Conservation (phyloP, 352 stramenopile species). For the Thraustotheca clavata region DNA sequence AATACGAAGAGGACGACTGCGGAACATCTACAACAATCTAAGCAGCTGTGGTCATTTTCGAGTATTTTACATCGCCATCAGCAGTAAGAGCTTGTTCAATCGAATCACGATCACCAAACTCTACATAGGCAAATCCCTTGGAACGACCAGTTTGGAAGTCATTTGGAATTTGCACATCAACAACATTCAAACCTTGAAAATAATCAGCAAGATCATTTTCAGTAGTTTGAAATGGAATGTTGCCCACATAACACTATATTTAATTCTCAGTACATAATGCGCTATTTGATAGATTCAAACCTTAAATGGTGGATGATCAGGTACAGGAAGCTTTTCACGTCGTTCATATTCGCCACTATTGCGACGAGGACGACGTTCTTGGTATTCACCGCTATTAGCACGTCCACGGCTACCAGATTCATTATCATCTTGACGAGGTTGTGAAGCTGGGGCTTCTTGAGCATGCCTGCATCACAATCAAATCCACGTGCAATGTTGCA, state of each 20-base stretch:
- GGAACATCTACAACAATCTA: slow-evolving; percentile 24
- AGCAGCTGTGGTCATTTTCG: no score
- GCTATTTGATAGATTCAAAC: slow-evolving; percentile 23
- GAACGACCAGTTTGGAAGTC: slow-evolving; percentile 53
- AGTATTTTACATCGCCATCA: slow-evolving; percentile 36
- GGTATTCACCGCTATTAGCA: slow-evolving; percentile 18
- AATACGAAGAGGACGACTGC: slow-evolving; percentile 49
- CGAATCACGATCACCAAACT: slow-evolving; percentile 59
- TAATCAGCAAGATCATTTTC: slow-evolving; percentile 70
- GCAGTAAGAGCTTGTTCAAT: slow-evolving; percentile 56
- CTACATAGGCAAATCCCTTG: slow-evolving; percentile 81
- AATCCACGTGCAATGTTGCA: slow-evolving; percentile 38
- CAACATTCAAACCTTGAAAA: slow-evolving; percentile 33
- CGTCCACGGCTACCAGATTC: slow-evolving; percentile 6
- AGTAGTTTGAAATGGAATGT: slow-evolving; percentile 60
- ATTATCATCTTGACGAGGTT: not conserved
- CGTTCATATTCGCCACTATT: slow-evolving; percentile 10
- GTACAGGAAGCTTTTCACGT: slow-evolving; percentile 67
- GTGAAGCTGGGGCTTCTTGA: not conserved
- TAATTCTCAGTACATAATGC: not conserved
- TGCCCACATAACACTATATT: slow-evolving; percentile 62
- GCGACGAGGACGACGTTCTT: slow-evolving; percentile 9
- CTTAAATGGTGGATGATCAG: slow-evolving; percentile 69
- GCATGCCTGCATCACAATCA: not conserved
- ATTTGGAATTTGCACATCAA: slow-evolving; percentile 60